Base-by-base conservation (phyloP, 2,329 filamentous ascomycete species). In the Thelonectria rubi region DNA sequence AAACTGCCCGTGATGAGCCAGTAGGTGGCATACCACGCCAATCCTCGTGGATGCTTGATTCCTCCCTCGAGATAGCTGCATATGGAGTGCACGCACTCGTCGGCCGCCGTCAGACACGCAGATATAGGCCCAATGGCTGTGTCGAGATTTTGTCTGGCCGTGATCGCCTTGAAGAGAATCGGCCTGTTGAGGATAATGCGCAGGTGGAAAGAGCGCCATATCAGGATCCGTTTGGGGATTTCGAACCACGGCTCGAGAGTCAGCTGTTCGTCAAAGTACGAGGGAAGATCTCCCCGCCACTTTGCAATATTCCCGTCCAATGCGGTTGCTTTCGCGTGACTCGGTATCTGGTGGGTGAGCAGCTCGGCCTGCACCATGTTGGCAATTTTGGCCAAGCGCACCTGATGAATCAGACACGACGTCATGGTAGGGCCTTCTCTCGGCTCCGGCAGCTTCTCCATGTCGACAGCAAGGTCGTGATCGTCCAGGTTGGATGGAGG, bases 11-110 rank as follows among this genome's bases (percentile, higher is more conserved):
- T 66, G 34, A 66, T 63, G 5, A 66, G 20, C 58, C 64, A 65
- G n/a, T 64, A 56, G 2, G 64, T 66, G 8, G 64, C 62, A 50
- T 66, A 66, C 64, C 64, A 66, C 12, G 64, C 58, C 20, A 66
- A 56, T 6, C 58, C 62, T 26, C 55, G 37, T 7, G 51, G 55
- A 7, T 59, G 51, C 11, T 58, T 17, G 10, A 32, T 20, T 10
- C 45, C 52, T 26, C 48, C 49, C 2, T 60, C 51, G 0, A 65
- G 14, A 7, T 62, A 65, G 30, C 56, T 53, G n/a, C 55, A 62
- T 15, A 66, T 66, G 2, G 62, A 62, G 2, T 30, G 39, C 14
- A 62, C 49, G 32, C 62, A 65, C 30, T 65, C 52, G 6, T 62
- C 51, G 5, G 62, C 62, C n/a, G 55, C 52, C 12, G 51, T 37